Base-by-base conservation (phyloP, 2,329 filamentous ascomycete genomes). In the Aspergillus sp. region DNA sequence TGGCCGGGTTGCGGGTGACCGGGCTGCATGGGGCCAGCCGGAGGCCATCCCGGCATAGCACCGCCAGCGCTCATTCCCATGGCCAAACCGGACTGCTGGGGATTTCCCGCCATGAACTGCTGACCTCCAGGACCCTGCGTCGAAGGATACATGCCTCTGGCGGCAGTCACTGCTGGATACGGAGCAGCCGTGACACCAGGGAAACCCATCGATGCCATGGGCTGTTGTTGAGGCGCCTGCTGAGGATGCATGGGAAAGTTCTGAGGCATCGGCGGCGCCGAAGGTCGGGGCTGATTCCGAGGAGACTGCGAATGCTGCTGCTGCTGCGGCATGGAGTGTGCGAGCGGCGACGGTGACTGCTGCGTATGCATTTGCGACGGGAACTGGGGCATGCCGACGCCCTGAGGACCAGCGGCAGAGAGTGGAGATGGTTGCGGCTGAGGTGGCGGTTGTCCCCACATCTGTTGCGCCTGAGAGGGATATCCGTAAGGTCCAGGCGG, bases 391-490 rank as follows among this genome's bases (percentile, higher is more conserved):
- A 77, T 75, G 58, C 73, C 73, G 28, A 76, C 70, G 61, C 76
- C 76, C 53, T 81, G 76, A 61, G 77, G 70, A 51, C 66, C 70
- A 6, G 76, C 66, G 45, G 71, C 64, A 13, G 76, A 67, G 55
- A 84, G 79, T 57, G 84, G 82, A 1, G 87, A 82, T 8, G 86
- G 83, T 60, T 87, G 87, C 67, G 88, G 87, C 67, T 89, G 87
- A 39, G 85, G 87, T 75, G 67, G 83, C 76, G 74, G 84, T 78
- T 76, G 87, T 82, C 69, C 89, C 87, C 85, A 92, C 84, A 78
- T 89, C 72, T 89, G 89, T 45, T 88, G 86, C 52, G 85, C 83
- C 65, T 90, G 88, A 25, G 75, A 67, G 38, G 73, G 69, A 69
- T 90, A 92, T 67, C 84, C 88, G 63, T 77, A 80, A 36, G 74